Evolutionary conservation across 768 basidiomycete genomes (phyloP), one percentile per base, ranked within the genome.

Genomic region (Leccinellum luteum): DNA sequence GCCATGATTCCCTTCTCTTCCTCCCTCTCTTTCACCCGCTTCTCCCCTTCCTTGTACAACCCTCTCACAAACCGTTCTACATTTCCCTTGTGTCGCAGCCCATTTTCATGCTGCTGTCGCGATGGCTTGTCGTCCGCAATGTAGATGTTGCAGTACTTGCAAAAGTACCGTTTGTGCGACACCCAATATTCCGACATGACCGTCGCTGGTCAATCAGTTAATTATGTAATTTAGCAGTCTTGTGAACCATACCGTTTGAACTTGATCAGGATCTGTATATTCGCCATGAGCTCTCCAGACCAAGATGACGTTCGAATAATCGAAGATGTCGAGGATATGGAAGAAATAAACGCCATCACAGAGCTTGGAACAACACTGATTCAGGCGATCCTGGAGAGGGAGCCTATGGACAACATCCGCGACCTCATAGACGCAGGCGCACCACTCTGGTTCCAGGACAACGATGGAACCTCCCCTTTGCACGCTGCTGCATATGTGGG

Each of bases 101-200:
- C 97, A 61, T 84, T 90, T 74, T 98, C 97, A 69, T 99, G 97
- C 54, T 92, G 92, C 62, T 84, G 79, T 52, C 91, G 82, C 1
- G 96, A 98, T 59, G 97, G 90, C 10, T 79, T 92, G 79, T 99
- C 96, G 75, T 99, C 97, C 52, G 94, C 84, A 60, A 99, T 98
- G 77, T 88, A 98, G 61, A 93, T 94, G 51, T 94, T 90, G 78
- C 97, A 98, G 78, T 98, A 98, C 71, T 94, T 94, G 86, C 94
- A 97, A 70, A 84, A 90, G 74, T 95, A 96, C 65, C 86, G 89
- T 74, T 94, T 94, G 71, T 90, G 86, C 25, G 92, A 92, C 60
- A 94, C 88, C 92, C 93, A 95, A 72, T 89, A 94, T 72, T 94
- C 92, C 64, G 85, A 87, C 92, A 94, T 94, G 70, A 15, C 51